Evolutionary conservation across 2,329 filamentous ascomycete species (phyloP), one percentile per base, ranked within the genome.

Genomic region (Xylariaceae sp.): DNA sequence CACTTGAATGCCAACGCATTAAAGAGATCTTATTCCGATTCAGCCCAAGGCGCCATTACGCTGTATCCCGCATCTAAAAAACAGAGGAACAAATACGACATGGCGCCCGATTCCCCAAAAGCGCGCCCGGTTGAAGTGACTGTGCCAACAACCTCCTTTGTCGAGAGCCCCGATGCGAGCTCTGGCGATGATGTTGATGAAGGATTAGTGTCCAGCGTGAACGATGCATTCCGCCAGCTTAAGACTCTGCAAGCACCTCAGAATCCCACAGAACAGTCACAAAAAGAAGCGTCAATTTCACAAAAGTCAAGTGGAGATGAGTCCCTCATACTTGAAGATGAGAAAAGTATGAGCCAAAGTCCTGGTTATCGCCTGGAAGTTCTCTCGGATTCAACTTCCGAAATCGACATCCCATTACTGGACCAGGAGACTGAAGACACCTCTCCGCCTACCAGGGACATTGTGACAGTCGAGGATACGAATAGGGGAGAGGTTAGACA

Each of bases 181-280:
- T 39, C 64, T 2, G 66, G 64, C 34, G 57, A 68, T 13, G 56
- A 60, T 44, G 62, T 68, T 44, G 54, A 42, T 42, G 55, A 59
- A 45, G 65, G 63, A 13, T 49, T 69, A 23, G 9, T 70, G 34
- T 59, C 59, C n/a, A 63, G 44, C 7, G 13, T 69, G n/a, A 70
- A 69, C 50, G 60, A 59, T 47, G 63, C 55, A 11, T 45, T 66
- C 34, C 65, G 53, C 50, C 58, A 53, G 11, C 44, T 48, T 53
- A 51, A 62, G 10, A 35, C 52, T 42, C 37, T 42, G 10, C 42
- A 17, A 15, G 15, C 39, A 53, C 11, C 37, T 34, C 53, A 37
- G 56, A 56, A 42, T 44, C 18, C 51, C 45, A 37, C 17, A 13
- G 47, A 50, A 47, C 47, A 18, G n/a, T 13, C 8, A 11, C 18